Evolutionary conservation across 2,329 filamentous ascomycete genomes (phyloP).

Genomic region (Simplicillium aogashimaense): DNA sequence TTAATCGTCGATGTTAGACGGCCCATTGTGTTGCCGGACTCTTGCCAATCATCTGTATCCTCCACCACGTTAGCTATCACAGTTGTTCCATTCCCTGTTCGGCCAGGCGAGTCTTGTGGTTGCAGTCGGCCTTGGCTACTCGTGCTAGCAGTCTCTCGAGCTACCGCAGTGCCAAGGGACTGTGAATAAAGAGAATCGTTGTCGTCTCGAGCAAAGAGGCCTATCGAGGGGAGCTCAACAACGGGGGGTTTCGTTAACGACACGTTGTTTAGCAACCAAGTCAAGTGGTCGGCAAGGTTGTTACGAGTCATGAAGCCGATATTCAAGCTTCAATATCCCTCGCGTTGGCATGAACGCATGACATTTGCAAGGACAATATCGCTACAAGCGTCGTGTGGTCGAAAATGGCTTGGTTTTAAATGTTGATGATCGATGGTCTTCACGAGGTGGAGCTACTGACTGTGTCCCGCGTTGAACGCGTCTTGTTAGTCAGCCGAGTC

Average conservation of each 20-base stretch:
- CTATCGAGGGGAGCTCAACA: constrained; percentile 3
- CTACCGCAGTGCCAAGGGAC: constrained; percentile 1
- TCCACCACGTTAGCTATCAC: background rate
- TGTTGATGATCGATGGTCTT: background rate
- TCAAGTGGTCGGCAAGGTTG: constrained; percentile 46
- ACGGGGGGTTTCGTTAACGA: constrained; percentile 24
- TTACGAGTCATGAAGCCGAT: constrained; percentile 51
- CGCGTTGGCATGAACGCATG: background rate
- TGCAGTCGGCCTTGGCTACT: background rate
- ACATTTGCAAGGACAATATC: background rate
- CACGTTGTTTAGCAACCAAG: constrained; percentile 45
- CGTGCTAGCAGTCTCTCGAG: background rate
- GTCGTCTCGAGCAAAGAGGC: constrained; percentile 10
- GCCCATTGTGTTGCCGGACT: constrained; percentile 28
- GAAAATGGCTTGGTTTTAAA: background rate
- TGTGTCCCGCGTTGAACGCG: constrained; percentile 6
- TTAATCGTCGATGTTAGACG: constrained; percentile 31
- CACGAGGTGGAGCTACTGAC: background rate
- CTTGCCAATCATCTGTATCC: background rate
- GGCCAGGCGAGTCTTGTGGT: background rate
- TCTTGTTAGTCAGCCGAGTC: constrained; percentile 6
- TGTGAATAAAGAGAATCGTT: constrained; percentile 1
- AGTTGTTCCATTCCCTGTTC: background rate
- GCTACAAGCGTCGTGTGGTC: background rate
- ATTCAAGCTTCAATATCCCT: background rate